Base-by-base conservation (phyloP, 129 eudicot species). In the Lactuca saligna region DNA sequence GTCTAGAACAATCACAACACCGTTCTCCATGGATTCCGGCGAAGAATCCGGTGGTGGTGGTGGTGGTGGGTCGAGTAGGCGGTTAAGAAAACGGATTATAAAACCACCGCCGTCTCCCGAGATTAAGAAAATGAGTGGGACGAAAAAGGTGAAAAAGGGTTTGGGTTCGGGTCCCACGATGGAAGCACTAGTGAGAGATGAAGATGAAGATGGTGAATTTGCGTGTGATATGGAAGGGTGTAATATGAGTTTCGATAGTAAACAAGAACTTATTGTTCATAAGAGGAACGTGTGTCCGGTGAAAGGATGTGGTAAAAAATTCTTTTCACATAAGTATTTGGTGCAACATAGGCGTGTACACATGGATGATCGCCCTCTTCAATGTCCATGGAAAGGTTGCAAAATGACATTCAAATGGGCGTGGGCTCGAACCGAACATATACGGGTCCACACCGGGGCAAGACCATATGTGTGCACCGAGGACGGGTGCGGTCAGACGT, bases 331-430 rank as follows among this genome's bases (percentile, higher is more conserved):
- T 60, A 93, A 93, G 82, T 93, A 93, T 67, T 80, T 93, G 16
- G 95, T 93, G 56, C 98, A 93, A 79, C 98, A 93, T 61, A 71
- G 95, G 41, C 97, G 98, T n/a, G 98, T 93, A 39, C 98, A 93
- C 61, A 29, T 75, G 86, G 98, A 93, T 17, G 95, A 82, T 65
- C 92, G 98, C 9, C 98, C 98, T 6, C 76, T 93, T 0, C 88
- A 87, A 59, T 93, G 98, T 70, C 98, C 98, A 0, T 93, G 98
- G 98, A 93, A 93, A 81, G 97, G 98, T 11, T 93, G 98, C 80
- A 82, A 82, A 77, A 89, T 89, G 97, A 81, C 95, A 6, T 93
- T 93, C 56, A 93, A 93, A 75, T 93, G 98, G 98, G 98, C 98
- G 0, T 93, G 98, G 98, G 98, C 98, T 2, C 79, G 97, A 11